Base-by-base conservation (phyloP, 2,329 filamentous ascomycete genomes). In the Botryotinia convoluta region DNA sequence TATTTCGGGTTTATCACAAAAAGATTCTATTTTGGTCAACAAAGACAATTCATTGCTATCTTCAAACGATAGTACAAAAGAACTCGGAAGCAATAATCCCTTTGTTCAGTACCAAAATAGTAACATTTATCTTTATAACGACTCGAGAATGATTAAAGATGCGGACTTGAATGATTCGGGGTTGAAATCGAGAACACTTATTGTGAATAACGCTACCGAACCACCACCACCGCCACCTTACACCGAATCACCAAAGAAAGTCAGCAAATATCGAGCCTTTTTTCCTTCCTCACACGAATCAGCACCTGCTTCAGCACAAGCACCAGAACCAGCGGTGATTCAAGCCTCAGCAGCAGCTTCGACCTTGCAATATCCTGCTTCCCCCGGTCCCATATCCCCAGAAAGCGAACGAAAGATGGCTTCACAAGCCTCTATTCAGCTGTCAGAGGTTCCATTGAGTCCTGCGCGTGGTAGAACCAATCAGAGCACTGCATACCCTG, bases 331-430 rank as follows among this genome's bases (percentile, higher is more conserved):
- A 42, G 39, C 37, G 26, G 16, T 8, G 18, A 9, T 44, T 44
- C 16, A 39, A 42, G 37, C 37, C 44, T n/a, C 61, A 44, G 39
- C 29, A 80, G 74, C 83, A 81, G 12, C 83, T 83, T 75, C 92
- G 79, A 0, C 87, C 88, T 77, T 80, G 16, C 84, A 86, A 72
- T 86, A 86, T 45, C 86, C 89, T 2, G 85, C 86, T 1, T 89
- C 90, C 8, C 89, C 90, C 0, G 87, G 87, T 0, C 89, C 89
- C 2, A 81, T 88, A 0, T 91, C 91, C 1, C 90, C 91, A 2
- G 90, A 86, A 0, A 82, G 92, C 57, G 85, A 89, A 54, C 85
- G 85, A 22, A 87, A 87, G 0, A 92, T 92, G 85, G 87, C 87
- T 18, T 88, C 89, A 0, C 87, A 88, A 73, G 87, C 90, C 1